A percentile compares a stretch with the other conserved stretches of the same genome.
These are phyloP conservation scores for Colletotrichum somersetense DNA, from an alignment of 2,329 filamentous ascomycete genomes.

Conservation along the genomic window DNA sequence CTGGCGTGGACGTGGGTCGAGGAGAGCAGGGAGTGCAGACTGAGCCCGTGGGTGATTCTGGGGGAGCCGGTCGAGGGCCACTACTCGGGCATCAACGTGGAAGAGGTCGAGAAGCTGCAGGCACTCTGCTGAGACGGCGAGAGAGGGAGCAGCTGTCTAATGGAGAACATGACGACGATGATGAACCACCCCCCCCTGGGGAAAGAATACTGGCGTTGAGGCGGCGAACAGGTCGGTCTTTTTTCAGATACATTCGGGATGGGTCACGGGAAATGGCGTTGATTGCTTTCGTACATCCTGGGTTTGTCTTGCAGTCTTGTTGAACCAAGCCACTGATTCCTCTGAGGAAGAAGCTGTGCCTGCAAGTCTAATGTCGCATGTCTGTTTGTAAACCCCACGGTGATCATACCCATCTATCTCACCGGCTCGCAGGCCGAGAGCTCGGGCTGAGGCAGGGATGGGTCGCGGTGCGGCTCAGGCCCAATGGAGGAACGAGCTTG, in stretches of 20 bases:
- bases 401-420: background rate
- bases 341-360: background rate
- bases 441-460: background rate
- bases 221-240: background rate
- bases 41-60: constrained; percentile 64
- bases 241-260: background rate
- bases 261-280: background rate
- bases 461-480: background rate
- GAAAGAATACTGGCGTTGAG: background rate
- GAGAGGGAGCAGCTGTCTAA: background rate
- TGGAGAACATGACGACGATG: constrained; percentile 2
- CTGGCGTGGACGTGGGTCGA: constrained; percentile 66
- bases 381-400: background rate
- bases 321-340: background rate
- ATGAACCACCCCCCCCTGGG: constrained; percentile 11
- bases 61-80: constrained; percentile 53
- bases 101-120: constrained; percentile 40
- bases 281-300: background rate
- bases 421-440: background rate
- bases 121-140: constrained; percentile 34
- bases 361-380: background rate
- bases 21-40: constrained; percentile 55
- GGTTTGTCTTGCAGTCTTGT: background rate
- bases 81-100: constrained; percentile 55
- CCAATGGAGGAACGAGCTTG: constrained; percentile 9